phyloP scores from a whole-genome alignment of 2,329 filamentous ascomycete species.

The Monascus ruber region DNA sequence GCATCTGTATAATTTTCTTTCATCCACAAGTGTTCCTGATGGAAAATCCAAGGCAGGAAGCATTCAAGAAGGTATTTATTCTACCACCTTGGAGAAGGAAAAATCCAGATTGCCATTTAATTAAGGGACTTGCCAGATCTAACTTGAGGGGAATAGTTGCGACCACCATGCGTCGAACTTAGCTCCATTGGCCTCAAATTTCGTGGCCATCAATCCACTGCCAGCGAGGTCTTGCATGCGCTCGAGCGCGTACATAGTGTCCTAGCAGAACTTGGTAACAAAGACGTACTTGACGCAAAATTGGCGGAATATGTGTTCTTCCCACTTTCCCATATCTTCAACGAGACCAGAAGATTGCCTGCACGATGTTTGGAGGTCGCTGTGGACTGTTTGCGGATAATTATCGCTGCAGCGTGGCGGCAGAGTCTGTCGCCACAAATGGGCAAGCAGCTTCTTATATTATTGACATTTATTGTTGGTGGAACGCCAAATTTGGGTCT shows the following conservation, averaged over 20 bases:
- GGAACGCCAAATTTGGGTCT: conserved; percentile 49
- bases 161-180: conserved; percentile 47
- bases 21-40: conserved; percentile 45
- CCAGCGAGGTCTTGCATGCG: conserved; percentile 37
- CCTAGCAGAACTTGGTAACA: conserved; percentile 28
- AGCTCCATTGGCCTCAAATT: conserved; percentile 44
- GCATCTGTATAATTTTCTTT: no score
- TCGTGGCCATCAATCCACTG: conserved; percentile 33
- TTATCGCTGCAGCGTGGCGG: conserved; percentile 73
- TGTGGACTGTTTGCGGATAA: conserved; percentile 60
- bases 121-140: no score
- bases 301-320: conserved; percentile 93
- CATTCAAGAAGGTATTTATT: conserved; percentile 28
- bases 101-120: no score
- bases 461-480: conserved; percentile 71
- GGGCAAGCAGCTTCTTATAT: conserved; percentile 71
- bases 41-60: conserved; percentile 40
- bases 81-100: background rate
- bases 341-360: conserved; percentile 60
- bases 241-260: conserved; percentile 34
- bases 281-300: conserved; percentile 56
- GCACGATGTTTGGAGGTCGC: conserved; percentile 60
- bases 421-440: conserved; percentile 58
- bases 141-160: conserved; percentile 33
- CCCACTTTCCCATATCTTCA: conserved; percentile 76